A percentile compares a stretch with the other conserved stretches of the same genome.
phyloP scores from a whole-genome alignment of 805 yeast genomes.

The Candida fluviatilis region DNA sequence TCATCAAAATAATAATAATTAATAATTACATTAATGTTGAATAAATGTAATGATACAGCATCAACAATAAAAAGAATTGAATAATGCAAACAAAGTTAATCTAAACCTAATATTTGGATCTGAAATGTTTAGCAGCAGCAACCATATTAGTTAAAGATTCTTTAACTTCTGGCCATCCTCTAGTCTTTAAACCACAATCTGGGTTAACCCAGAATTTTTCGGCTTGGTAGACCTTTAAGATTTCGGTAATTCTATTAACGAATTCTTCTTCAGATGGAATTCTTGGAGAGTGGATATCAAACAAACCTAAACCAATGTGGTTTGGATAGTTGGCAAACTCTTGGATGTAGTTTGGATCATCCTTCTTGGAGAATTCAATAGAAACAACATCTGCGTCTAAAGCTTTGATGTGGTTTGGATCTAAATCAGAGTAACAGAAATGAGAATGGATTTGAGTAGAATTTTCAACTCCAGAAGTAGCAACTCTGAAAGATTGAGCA shows the following conservation, averaged over 20 bases:
- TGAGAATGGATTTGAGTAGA: slow-evolving; percentile 98
- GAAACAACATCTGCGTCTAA: slow-evolving; percentile 99
- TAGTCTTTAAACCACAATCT: slow-evolving; percentile 99
- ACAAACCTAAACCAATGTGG: slow-evolving; percentile 99
- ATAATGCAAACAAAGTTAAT: slow-evolving; percentile 24
- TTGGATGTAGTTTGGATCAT: slow-evolving; percentile 95
- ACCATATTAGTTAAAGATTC: slow-evolving; percentile 98
- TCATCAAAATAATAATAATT: slow-evolving; percentile 13
- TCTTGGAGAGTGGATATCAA: slow-evolving; percentile 99
- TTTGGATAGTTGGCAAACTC: slow-evolving; percentile 98
- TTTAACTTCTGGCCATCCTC: slow-evolving; percentile 98
- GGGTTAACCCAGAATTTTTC: slow-evolving; percentile 99
- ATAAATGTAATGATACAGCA: slow-evolving; percentile 43
- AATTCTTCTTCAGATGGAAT: slow-evolving; percentile 97
- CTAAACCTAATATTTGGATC: slow-evolving; percentile 35
- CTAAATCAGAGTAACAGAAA: slow-evolving; percentile 99
- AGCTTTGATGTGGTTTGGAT: slow-evolving; percentile 99
- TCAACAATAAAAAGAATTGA: slow-evolving; percentile 38
- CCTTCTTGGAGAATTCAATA: slow-evolving; percentile 99
- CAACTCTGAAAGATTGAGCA: slow-evolving; percentile 98
- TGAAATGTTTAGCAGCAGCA: slow-evolving; percentile 94
- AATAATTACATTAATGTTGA: slow-evolving; percentile 47
- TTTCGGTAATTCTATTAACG: slow-evolving; percentile 87
- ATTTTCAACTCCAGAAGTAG: slow-evolving; percentile 96
- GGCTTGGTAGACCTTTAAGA: slow-evolving; percentile 95